phyloP scores from a whole-genome alignment of 345 rosid genomes.

The Eutrema yunnanense region DNA sequence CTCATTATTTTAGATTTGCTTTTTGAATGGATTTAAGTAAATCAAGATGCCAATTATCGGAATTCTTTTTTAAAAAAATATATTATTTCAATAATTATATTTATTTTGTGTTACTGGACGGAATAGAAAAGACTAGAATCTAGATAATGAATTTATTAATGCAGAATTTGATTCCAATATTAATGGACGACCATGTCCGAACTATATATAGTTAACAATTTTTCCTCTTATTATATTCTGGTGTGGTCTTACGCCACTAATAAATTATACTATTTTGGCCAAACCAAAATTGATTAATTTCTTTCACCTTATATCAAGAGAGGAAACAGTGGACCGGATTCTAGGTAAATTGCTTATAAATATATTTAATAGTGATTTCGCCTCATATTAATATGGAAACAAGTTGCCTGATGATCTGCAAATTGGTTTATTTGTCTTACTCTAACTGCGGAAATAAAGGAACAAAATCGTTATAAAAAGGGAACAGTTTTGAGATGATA shows the following conservation, averaged over 20 bases:
- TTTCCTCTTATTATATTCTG: constrained; percentile 7
- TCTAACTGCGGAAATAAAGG: constrained; percentile 14
- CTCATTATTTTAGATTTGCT: neutral
- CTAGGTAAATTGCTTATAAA: constrained; percentile 18
- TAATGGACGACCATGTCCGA: constrained; percentile 29
- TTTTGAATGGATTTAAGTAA: neutral
- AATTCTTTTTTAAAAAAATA: too few species aligned
- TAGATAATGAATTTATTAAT: constrained; percentile 14
- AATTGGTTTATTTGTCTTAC: constrained; percentile 24
- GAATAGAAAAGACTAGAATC: constrained; percentile 19
- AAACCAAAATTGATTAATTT: constrained; percentile 2
- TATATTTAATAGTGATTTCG: neutral
- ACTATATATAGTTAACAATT: constrained; percentile 20
- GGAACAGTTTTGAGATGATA: neutral
- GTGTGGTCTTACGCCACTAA: constrained; percentile 23
- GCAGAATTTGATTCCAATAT: constrained; percentile 31
- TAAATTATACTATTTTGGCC: constrained; percentile 18
- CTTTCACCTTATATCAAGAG: constrained; percentile 3
- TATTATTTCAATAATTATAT: neutral
- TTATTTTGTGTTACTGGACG: constrained; percentile 5
- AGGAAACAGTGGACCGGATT: constrained; percentile 26
- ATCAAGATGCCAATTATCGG: neutral
- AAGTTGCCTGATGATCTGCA: constrained; percentile 10
- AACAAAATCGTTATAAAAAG: neutral
- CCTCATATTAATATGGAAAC: neutral